Conservation (phyloP, 768 basidiomycete species). For the Amanita jacksonii region DNA sequence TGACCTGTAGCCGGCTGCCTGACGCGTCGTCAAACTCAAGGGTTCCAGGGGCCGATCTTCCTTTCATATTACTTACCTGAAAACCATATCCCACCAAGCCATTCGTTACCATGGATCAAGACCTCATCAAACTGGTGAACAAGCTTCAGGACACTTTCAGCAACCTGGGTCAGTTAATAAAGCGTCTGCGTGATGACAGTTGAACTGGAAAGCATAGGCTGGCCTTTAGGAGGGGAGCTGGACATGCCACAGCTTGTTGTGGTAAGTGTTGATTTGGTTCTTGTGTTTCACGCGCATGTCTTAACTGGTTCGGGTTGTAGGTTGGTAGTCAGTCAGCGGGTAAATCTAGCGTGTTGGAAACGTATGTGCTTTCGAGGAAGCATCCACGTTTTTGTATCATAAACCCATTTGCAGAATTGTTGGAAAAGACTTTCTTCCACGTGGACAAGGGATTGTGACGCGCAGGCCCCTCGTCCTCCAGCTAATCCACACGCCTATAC, state of each 20-base stretch:
- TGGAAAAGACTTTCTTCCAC: constrained; percentile 83
- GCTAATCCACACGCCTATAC: constrained; percentile 82
- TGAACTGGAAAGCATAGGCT: constrained; percentile 10
- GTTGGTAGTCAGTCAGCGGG: constrained; percentile 96
- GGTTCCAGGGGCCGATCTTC: too few relatives aligned
- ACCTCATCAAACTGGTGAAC: constrained; percentile 91
- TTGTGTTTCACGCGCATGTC: constrained; percentile 1
- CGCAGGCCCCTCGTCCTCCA: constrained; percentile 92
- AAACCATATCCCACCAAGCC: too few relatives aligned
- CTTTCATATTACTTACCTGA: too few relatives aligned
- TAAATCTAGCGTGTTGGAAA: constrained; percentile 94
- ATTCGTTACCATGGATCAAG: constrained; percentile 71
- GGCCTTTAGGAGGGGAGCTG: constrained; percentile 64
- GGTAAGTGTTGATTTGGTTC: constrained; percentile 38
- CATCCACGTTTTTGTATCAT: not conserved
- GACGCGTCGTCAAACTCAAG: too few relatives aligned
- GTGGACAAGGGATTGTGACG: constrained; percentile 92
- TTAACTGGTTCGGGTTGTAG: constrained; percentile 27
- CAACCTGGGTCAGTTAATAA: constrained; percentile 58
- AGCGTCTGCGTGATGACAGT: constrained; percentile 11
- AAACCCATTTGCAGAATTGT: constrained; percentile 57
- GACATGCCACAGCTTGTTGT: constrained; percentile 91
- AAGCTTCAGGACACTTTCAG: constrained; percentile 89
- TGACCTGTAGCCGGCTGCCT: too few relatives aligned
- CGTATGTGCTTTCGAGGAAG: constrained; percentile 41